These are phyloP conservation scores for Pleurotus eryngii DNA, from an alignment of 768 basidiomycete genomes.

Conservation along the genomic window DNA sequence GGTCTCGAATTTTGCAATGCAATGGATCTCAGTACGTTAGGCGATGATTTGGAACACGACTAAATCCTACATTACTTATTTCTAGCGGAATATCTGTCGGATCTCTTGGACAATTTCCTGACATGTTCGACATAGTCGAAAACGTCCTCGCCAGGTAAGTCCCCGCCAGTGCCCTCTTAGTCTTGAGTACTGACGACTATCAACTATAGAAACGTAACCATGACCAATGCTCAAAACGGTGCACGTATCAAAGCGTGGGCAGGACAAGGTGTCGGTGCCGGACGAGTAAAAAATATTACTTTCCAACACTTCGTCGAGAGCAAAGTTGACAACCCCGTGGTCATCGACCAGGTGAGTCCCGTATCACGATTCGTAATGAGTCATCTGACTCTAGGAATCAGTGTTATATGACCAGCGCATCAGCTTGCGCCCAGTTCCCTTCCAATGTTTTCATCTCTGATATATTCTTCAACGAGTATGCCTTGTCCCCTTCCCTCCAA, in stretches of 20 bases:
- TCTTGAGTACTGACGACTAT: too few species aligned
- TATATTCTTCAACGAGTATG: constrained; percentile 49
- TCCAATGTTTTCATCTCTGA: constrained; percentile 56
- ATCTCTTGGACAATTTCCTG: constrained; percentile 54
- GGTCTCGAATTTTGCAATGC: constrained; percentile 54
- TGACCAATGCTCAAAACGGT: constrained; percentile 63
- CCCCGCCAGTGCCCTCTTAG: neutral
- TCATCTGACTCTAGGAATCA: constrained; percentile 13
- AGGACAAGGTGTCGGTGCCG: constrained; percentile 54
- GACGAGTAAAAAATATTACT: constrained; percentile 55
- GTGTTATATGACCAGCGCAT: constrained; percentile 47
- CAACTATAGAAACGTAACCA: constrained; percentile 45
- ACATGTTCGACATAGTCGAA: constrained; percentile 55
- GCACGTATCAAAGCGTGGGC: constrained; percentile 70
- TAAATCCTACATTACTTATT: neutral
- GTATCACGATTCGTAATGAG: neutral
- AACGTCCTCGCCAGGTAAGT: constrained; percentile 51
- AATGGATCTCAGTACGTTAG: constrained; percentile 51
- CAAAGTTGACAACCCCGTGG: constrained; percentile 56
- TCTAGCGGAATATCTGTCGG: constrained; percentile 46
- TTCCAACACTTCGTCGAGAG: constrained; percentile 49
- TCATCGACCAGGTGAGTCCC: constrained; percentile 48
- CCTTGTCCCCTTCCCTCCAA: neutral
- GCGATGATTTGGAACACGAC: neutral
- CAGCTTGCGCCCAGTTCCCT: constrained; percentile 50